Base-by-base conservation (phyloP, 176 grass and related monocot species). In the Pontederia paniculata region DNA sequence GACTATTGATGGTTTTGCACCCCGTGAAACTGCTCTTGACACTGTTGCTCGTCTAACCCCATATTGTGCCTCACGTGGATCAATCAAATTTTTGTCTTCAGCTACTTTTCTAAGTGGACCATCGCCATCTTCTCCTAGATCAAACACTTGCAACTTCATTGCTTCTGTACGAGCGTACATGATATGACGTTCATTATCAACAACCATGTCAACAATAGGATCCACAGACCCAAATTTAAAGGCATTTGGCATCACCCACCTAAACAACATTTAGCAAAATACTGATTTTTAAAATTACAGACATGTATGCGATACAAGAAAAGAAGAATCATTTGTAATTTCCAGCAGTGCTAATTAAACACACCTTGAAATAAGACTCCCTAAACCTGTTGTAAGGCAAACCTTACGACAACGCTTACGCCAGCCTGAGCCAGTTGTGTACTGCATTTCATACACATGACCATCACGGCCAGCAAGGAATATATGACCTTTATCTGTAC, bases 351-450 rank as follows among this genome's bases (percentile, higher is more conserved):
- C 16, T 58, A 73, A 46, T 25, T n/a, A 66, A 44, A 58, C 11
- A n/a, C 74, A 97, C 91, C 91, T 85, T 43, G 81, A 89, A 68
- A 97, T 71, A 83, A 97, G 64, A 45, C 77, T 97, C 46, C 85
- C 85, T 48, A 89, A 68, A 72, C 85, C 74, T 50, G 80, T 76
- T 46, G 91, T 90, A 57, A 90, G 72, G 66, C 91, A 97, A 78
- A 97, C 68, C 62, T 80, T 86, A 70, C 91, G 82, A 53, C 83
- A 97, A 54, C 83, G 76, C 67, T 90, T 97, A 73, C 75, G 79
- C 91, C 91, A 97, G 42, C 86, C 80, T 43, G 91, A 97, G 53
- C 91, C 91, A 76, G 62, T 79, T 65, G 91, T 84, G 63, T 97
- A 97, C 58, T 87, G 75, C 50, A 97, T 75, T 75, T 97, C 91